Base-by-base conservation (phyloP, 345 rosid species). In the Boechera retrofracta region DNA sequence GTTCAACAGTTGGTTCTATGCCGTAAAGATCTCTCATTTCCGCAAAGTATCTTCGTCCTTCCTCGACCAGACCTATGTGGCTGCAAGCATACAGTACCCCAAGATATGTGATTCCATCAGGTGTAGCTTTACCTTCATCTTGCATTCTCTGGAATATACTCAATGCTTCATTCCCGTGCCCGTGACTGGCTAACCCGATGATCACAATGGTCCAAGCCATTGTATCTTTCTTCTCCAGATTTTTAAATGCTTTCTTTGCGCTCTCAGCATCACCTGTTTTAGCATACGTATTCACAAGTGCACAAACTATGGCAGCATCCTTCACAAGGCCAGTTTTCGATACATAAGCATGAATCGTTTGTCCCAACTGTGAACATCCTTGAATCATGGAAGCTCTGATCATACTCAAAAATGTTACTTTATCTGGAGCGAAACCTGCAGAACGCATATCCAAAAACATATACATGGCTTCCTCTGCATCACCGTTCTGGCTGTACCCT, bases 181-280 rank as follows among this genome's bases (percentile, higher is more conserved):
- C 90, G 13, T 85, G 86, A 78, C 78, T 85, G n/a, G 90, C 90
- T 68, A 87, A 80, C 11, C 85, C 87, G 0, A 81, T 82, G 74
- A 87, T 80, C 79, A 82, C 73, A 48, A 77, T 77, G 0, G 89
- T 84, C 91, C 87, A 87, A 41, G 89, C 81, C 57, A 84, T 73
- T 12, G 79, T 64, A 81, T 80, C 87, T 75, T 77, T 85, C 56
- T 33, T 73, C 44, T 77, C 68, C 11, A 82, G 55, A 35, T 51
- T 73, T 41, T 59, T 32, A 32, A 79, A 79, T 1, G 36, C 66
- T 28, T 24, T 59, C 18, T 52, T 73, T 0, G 53, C 79, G 31
- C 56, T 62, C 69, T 63, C 58, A 35, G 81, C 72, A 29, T 79
- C 83, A 26, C 82, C 81, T 0, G 52, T 56, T 72, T 79, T 76